These are phyloP conservation scores for Sordariomycetes sp. DNA, from an alignment of 2,329 filamentous ascomycete species.

Conservation along the genomic window DNA sequence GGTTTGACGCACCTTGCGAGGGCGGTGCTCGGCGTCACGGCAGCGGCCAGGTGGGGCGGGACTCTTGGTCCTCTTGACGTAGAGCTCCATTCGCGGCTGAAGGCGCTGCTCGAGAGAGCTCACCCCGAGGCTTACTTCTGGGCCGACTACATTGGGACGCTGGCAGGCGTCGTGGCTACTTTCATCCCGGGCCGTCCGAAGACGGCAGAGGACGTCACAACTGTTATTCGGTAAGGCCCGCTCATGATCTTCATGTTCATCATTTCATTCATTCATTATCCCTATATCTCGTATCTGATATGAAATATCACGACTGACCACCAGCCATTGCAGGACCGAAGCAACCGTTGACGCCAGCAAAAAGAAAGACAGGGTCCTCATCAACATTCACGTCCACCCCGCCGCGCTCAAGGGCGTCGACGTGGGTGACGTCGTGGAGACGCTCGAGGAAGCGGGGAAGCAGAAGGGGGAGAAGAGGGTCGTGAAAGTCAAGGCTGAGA, in stretches of 20 bases:
- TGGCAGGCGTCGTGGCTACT: conserved; percentile 27
- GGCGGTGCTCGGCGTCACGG: conserved; percentile 55
- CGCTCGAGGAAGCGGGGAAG: conserved; percentile 20
- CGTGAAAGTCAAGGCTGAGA: conserved; percentile 17
- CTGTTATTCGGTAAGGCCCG: conserved; percentile 24
- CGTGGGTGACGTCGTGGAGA: conserved; percentile 17
- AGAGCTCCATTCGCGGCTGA: conserved; percentile 26
- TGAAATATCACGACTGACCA: neutral
- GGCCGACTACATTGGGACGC: conserved; percentile 37
- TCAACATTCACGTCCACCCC: conserved; percentile 20
- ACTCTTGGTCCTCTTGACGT: conserved; percentile 36
- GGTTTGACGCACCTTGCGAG: conserved; percentile 62
- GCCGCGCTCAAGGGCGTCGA: conserved; percentile 16
- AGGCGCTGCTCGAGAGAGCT: conserved; percentile 22
- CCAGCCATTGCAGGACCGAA: neutral
- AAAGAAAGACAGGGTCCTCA: conserved; percentile 21
- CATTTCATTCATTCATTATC: neutral
- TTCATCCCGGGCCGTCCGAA: conserved; percentile 27
- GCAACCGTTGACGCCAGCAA: conserved; percentile 11
- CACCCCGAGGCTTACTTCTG: conserved; percentile 30
- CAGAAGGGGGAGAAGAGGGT: conserved; percentile 16
- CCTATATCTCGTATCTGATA: neutral
- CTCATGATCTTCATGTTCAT: neutral
- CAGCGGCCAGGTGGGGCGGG: conserved; percentile 64
- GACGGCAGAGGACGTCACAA: conserved; percentile 17